These are phyloP conservation scores for Marasmius tenuissimus DNA, from an alignment of 1,284 basidiomycete genomes.

Conservation along the genomic window DNA sequence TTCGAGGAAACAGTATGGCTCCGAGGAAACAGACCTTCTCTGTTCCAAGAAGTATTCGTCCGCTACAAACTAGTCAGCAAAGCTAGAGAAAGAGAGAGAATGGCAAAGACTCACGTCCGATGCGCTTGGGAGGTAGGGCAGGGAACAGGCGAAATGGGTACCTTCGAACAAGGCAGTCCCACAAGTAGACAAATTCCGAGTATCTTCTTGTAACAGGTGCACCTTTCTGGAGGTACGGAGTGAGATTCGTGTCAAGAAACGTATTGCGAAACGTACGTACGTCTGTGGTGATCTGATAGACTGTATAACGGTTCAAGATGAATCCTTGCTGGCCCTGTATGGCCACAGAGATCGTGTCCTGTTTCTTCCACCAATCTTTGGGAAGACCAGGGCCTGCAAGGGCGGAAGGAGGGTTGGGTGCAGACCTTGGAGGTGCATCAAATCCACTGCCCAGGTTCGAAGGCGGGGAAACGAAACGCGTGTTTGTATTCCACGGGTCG, in stretches of 20 bases:
- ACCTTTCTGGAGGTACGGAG: constrained; percentile 45
- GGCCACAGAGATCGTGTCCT: constrained; percentile 70
- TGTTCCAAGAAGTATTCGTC: constrained; percentile 90
- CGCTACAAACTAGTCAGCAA: constrained; percentile 40
- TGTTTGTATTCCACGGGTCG: constrained; percentile 68
- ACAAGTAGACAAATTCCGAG: constrained; percentile 88
- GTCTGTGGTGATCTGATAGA: constrained; percentile 80
- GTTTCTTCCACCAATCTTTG: constrained; percentile 81
- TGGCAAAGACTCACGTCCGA: constrained; percentile 67
- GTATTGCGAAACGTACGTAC: constrained; percentile 51
- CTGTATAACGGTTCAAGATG: constrained; percentile 78
- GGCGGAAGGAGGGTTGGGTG: constrained; percentile 54
- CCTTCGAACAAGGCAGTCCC: constrained; percentile 75
- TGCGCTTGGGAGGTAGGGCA: constrained; percentile 85
- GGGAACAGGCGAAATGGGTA: constrained; percentile 94
- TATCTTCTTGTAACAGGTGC: constrained; percentile 74
- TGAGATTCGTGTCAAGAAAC: constrained; percentile 6
- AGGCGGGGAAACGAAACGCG: constrained; percentile 27
- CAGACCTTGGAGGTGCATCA: constrained; percentile 25
- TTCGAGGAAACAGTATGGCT: neutral
- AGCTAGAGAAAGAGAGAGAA: constrained; percentile 3
- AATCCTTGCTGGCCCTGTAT: constrained; percentile 87
- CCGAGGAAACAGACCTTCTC: constrained; percentile 52
- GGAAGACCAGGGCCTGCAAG: constrained; percentile 72
- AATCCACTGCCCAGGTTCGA: constrained; percentile 20